Evolutionary conservation across 306 rosid genomes (phyloP).

Genomic region (Erythrophleum fordii): DNA sequence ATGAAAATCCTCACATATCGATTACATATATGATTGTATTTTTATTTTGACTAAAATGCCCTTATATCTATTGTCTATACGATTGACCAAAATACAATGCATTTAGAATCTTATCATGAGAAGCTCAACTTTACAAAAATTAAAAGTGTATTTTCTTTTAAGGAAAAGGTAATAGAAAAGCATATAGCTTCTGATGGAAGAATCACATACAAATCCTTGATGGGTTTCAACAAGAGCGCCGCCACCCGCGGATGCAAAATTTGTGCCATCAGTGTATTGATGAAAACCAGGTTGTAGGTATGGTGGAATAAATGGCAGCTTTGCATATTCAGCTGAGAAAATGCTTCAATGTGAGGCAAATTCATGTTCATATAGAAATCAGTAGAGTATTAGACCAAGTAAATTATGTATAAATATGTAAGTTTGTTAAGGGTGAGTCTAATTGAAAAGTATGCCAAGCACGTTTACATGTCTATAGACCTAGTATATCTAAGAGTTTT

Average conservation of each 20-base stretch:
- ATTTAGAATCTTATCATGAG: too few species aligned
- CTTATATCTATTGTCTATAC: too few species aligned
- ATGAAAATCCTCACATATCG: too few species aligned
- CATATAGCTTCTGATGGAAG: background rate
- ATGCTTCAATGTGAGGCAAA: background rate
- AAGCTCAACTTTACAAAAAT: too few species aligned
- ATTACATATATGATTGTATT: too few species aligned
- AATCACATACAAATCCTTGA: slow-evolving; percentile 11
- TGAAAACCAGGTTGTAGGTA: slow-evolving; percentile 37
- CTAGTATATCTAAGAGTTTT: background rate
- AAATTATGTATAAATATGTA: background rate
- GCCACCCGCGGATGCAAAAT: slow-evolving; percentile 46
- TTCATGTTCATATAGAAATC: background rate
- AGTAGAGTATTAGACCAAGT: background rate
- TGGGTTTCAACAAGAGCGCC: slow-evolving; percentile 31
- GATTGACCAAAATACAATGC: too few species aligned
- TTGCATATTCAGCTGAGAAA: slow-evolving; percentile 51
- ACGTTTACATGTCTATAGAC: too few species aligned
- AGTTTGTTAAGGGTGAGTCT: background rate
- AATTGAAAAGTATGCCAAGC: too few species aligned
- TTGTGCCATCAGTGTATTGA: slow-evolving; percentile 30
- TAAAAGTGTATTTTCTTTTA: too few species aligned
- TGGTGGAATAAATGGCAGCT: slow-evolving; percentile 36
- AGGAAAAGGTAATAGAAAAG: too few species aligned
- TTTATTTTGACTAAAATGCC: too few species aligned